Evolutionary conservation across 2,329 filamentous ascomycete species (phyloP), one percentile per base, ranked within the genome.

Genomic region (Aplosporella prunicola): DNA sequence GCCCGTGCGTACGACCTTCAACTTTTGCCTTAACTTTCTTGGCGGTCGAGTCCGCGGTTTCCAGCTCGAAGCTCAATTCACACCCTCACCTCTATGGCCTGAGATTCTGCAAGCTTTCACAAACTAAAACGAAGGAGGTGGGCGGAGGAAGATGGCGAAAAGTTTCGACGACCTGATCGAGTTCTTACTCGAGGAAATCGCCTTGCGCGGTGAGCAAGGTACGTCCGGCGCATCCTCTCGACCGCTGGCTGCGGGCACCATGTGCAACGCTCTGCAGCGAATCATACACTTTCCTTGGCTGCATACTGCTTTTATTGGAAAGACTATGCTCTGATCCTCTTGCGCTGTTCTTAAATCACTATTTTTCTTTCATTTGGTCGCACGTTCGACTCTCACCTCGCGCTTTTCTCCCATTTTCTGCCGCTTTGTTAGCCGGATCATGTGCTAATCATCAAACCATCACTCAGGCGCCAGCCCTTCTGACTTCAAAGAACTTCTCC

Each of bases 201-300:
- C 74, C 16, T 63, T 78, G 31, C 67, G 66, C 46, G 74, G 74
- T 45, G 64, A 65, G 35, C 62, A 68, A 64, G 76, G 75, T 77
- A 61, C 49, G 71, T 63, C 36, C 17, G 20, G 13, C 40, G 16
- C 38, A 29, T 22, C 16, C 18, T 9, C 14, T 14, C 17, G 7
- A 15, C 22, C 8, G 9, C 8, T 14, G n/a, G 23, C 9, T 9
- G 9, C n/a, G 23, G n/a, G n/a, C 28, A 23, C 38, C 16, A 18
- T 11, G 30, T 31, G 32, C 28, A 35, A 35, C 26, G 26, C 23
- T 39, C 24, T n/a, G 18, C 30, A 31, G 20, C 37, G 37, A 39
- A 39, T 39, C 37, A 39, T 34, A 26, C 18, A 39, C 20, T 39
- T 39, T 22, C 20, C 18, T 28, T 20, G 16, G 9, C 27, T n/a